A percentile compares a stretch with the other conserved stretches of the same genome.
These are phyloP conservation scores for Candida mattraensis DNA, from an alignment of 805 yeast species.

Conservation along the genomic window DNA sequence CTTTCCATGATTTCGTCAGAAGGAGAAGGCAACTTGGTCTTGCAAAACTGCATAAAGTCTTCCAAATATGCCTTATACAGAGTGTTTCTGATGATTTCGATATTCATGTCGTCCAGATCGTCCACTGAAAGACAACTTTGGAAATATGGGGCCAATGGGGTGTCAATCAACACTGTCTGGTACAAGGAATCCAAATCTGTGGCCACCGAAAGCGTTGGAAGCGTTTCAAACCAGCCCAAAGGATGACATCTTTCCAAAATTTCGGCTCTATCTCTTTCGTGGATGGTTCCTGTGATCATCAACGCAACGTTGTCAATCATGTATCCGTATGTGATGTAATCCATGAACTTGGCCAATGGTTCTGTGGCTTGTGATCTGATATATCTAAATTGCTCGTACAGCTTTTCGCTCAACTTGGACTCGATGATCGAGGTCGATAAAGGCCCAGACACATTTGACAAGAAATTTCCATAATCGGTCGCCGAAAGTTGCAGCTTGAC, in stretches of 20 bases:
- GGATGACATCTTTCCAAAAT: constrained; percentile 92
- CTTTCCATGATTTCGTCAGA: constrained; percentile 78
- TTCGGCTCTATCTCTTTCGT: constrained; percentile 88
- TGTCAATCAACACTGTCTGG: constrained; percentile 89
- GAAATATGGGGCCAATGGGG: constrained; percentile 97
- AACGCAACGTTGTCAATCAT: constrained; percentile 97
- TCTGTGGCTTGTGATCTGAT: constrained; percentile 82
- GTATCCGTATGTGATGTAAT: constrained; percentile 91
- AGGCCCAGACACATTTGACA: constrained; percentile 79
- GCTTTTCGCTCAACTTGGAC: constrained; percentile 67
- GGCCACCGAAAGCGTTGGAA: constrained; percentile 92
- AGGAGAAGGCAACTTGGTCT: constrained; percentile 63
- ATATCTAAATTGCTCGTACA: constrained; percentile 83
- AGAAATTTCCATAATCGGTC: constrained; percentile 92
- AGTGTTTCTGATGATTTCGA: constrained; percentile 90
- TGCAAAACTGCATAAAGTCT: constrained; percentile 72
- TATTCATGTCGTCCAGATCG: constrained; percentile 92
- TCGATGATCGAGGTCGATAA: constrained; percentile 86
- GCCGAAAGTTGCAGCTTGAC: constrained; percentile 90
- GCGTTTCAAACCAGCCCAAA: constrained; percentile 96
- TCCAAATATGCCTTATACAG: constrained; percentile 91
- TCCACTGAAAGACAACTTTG: constrained; percentile 83
- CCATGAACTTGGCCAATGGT: constrained; percentile 78
- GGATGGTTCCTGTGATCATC: constrained; percentile 96
- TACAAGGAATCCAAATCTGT: constrained; percentile 93